phyloP scores from a whole-genome alignment of 768 basidiomycete species.

The Lactifluus piperatus region DNA sequence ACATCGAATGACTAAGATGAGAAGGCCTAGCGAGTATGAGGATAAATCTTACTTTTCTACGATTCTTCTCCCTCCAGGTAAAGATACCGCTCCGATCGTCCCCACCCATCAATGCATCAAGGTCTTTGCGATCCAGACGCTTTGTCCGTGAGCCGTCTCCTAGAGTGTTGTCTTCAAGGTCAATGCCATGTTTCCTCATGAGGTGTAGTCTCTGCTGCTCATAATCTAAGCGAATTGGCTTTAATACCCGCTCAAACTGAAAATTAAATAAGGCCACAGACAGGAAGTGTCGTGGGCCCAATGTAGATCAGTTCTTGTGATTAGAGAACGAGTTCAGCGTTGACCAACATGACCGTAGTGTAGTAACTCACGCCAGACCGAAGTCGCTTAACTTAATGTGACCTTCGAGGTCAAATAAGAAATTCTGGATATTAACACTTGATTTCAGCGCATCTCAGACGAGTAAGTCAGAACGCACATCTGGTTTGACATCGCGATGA shows the following conservation, averaged over 20 bases:
- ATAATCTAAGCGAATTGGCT: slow-evolving; percentile 51
- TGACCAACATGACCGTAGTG: not conserved
- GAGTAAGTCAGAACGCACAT: slow-evolving; percentile 41
- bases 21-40: slow-evolving; percentile 23
- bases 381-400: slow-evolving; percentile 96
- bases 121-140: slow-evolving; percentile 71
- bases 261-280: slow-evolving; percentile 30
- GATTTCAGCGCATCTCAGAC: not conserved
- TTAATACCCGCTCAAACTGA: not conserved
- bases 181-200: slow-evolving; percentile 88
- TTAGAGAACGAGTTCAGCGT: not conserved
- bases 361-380: slow-evolving; percentile 75
- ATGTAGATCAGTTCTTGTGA: slow-evolving; percentile 74
- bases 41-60: slow-evolving; percentile 65
- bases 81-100: slow-evolving; percentile 79
- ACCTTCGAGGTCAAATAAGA: slow-evolving; percentile 87
- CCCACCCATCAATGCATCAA: slow-evolving; percentile 78
- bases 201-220: slow-evolving; percentile 87
- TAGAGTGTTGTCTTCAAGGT: slow-evolving; percentile 73
- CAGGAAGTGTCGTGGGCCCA: slow-evolving; percentile 97
- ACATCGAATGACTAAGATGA: not conserved
- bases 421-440: slow-evolving; percentile 52
- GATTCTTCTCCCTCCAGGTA: slow-evolving; percentile 92
- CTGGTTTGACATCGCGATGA: slow-evolving; percentile 96
- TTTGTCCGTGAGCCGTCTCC: slow-evolving; percentile 66